phyloP scores from a whole-genome alignment of 139 green algal genomes.

The Tetradesmus lagerheimii region DNA sequence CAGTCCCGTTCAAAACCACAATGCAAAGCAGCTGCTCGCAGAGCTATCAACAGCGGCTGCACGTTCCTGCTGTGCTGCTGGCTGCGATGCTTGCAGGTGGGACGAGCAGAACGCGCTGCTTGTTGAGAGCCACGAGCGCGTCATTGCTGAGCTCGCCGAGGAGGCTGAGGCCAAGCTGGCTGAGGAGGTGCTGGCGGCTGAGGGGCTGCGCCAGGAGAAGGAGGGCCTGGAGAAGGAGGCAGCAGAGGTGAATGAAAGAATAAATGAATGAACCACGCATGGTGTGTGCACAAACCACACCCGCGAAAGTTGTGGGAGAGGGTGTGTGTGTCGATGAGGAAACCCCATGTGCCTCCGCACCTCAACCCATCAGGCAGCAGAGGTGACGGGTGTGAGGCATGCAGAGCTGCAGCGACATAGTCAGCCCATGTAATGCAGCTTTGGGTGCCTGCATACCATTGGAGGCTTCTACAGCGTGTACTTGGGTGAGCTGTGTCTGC shows the following conservation, averaged over 20 bases:
- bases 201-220: constrained; percentile 69
- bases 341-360: too few species aligned
- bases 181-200: constrained; percentile 68
- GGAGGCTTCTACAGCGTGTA: too few species aligned
- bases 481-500: too few species aligned
- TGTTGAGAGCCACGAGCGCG: constrained; percentile 85
- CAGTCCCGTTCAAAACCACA: neutral
- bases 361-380: too few species aligned
- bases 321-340: too few species aligned
- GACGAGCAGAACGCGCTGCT: constrained; percentile 88
- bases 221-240: constrained; percentile 74
- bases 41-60: neutral
- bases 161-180: constrained; percentile 87
- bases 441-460: too few species aligned
- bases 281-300: too few species aligned
- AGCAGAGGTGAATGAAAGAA: constrained; percentile 60
- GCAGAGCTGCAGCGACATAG: too few species aligned
- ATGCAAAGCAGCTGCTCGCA: neutral
- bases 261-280: too few species aligned
- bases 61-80: neutral
- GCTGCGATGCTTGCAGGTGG: constrained; percentile 63
- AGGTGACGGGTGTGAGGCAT: too few species aligned
- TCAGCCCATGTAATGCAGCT: too few species aligned
- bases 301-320: too few species aligned
- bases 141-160: constrained; percentile 86